Evolutionary conservation across 116 monocot species (phyloP).

Genomic region (Trichopus zeylanicus): DNA sequence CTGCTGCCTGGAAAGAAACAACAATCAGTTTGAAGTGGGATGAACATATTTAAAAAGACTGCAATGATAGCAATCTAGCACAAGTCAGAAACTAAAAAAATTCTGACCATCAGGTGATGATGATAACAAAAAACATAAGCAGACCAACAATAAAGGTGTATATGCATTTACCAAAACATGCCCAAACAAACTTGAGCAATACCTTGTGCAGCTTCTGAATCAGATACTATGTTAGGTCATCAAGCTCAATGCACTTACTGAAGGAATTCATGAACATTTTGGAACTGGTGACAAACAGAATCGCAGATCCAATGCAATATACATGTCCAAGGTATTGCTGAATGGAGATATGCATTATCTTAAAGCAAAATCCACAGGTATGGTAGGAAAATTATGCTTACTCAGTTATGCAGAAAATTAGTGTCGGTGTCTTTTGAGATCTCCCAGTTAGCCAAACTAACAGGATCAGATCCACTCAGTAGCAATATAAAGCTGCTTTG

Average conservation of each 20-base stretch:
- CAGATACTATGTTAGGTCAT: neutral
- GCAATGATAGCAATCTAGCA: no score
- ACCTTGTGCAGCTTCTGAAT: no score
- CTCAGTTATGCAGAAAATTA: neutral
- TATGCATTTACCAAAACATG: no score
- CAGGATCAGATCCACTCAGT: neutral
- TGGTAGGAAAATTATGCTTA: neutral
- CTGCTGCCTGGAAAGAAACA: slow-evolving; percentile 57
- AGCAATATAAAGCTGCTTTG: neutral
- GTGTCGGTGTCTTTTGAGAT: neutral
- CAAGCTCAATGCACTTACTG: neutral
- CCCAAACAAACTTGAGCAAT: no score
- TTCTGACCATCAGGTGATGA: no score
- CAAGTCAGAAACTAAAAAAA: no score
- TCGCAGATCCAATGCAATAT: neutral
- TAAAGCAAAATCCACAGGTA: neutral
- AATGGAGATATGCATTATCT: no score
- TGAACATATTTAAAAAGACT: no score
- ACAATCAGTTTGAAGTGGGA: no score
- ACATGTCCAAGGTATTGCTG: no score
- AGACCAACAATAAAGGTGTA: no score
- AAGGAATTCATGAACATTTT: neutral
- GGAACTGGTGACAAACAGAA: neutral
- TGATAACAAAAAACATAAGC: no score
- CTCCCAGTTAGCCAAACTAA: neutral